These are phyloP conservation scores for Turritis glabra DNA, from an alignment of 345 rosid species.

Conservation along the genomic window DNA sequence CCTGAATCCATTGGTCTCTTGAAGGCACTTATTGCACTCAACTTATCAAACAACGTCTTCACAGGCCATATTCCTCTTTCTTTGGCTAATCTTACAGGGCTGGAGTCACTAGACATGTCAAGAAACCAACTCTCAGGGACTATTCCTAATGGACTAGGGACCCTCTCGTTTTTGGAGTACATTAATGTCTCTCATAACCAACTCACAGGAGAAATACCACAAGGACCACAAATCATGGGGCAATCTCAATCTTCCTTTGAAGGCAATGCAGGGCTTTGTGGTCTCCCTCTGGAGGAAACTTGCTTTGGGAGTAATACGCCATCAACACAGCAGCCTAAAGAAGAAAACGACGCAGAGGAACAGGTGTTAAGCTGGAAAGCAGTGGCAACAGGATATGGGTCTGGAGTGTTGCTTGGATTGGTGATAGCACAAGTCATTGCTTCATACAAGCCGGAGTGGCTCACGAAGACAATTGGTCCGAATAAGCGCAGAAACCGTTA, in stretches of 20 bases:
- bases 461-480: not conserved
- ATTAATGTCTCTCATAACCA: constrained; percentile 25
- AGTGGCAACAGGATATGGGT: constrained; percentile 13
- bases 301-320: not conserved
- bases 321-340: not conserved
- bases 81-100: not conserved
- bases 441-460: constrained; percentile 22
- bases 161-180: not conserved
- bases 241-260: constrained; percentile 18
- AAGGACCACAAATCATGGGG: constrained; percentile 20
- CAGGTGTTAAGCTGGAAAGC: constrained; percentile 7
- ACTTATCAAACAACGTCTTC: constrained; percentile 6
- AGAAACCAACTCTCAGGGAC: not conserved
- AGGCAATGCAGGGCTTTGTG: constrained; percentile 29
- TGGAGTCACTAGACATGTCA: not conserved
- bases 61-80: constrained; percentile 1
- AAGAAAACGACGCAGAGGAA: not conserved
- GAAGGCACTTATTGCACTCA: not conserved
- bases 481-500: not conserved
- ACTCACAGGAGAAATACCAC: constrained; percentile 24
- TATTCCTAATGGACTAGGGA: constrained; percentile 7
- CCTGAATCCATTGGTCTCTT: constrained; percentile 5
- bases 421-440: constrained; percentile 18
- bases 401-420: constrained; percentile 21
- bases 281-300: constrained; percentile 5